Base-by-base conservation (phyloP, 768 basidiomycete genomes). In the Calocybe gangraenosa region DNA sequence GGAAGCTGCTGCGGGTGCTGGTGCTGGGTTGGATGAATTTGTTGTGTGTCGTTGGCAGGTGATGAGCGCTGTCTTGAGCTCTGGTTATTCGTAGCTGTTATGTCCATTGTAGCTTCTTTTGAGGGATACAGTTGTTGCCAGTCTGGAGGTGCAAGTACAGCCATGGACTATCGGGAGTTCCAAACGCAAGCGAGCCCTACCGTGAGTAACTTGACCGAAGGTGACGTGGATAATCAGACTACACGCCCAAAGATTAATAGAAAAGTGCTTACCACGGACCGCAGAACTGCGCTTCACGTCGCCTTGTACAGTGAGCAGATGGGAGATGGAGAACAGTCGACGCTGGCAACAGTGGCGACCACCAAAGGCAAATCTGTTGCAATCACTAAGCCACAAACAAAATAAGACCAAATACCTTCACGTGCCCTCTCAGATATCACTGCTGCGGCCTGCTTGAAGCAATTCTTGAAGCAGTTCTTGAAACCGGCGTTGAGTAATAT, bases 101-200 rank as follows among this genome's bases (percentile, higher is more conserved):
- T 58, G 68, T 84, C 81, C 82, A 84, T 85, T 54, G 72, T 60
- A 55, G 67, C 65, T 67, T 84, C 79, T 75, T 76, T 76, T 60
- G 75, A 73, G 54, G 73, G 76, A 59, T 72, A 64, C 55, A 49
- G 41, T 48, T 57, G 56, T 46, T 77, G 77, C 85, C 85, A 87
- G 73, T 87, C 84, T 69, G 78, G 74, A 62, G 81, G 74, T 53
- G 79, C 83, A 69, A 87, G 80, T 72, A 86, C 76, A 68, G 86
- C 86, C 86, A 88, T 87, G 74, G 72, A 78, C 73, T 65, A 57
- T 50, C 39, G 28, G 45, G 33, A 50, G 49, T 39, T 46, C 44
- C 40, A 33, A 55, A 48, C 43, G 35, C 46, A 52, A 56, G 51
- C 48, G 46, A 51, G 44, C 46, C 44, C 17, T 52, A 46, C 51